Evolutionary conservation across 192 early-diverging fungal species (phyloP).

Genomic region (Entrophospora sp.): DNA sequence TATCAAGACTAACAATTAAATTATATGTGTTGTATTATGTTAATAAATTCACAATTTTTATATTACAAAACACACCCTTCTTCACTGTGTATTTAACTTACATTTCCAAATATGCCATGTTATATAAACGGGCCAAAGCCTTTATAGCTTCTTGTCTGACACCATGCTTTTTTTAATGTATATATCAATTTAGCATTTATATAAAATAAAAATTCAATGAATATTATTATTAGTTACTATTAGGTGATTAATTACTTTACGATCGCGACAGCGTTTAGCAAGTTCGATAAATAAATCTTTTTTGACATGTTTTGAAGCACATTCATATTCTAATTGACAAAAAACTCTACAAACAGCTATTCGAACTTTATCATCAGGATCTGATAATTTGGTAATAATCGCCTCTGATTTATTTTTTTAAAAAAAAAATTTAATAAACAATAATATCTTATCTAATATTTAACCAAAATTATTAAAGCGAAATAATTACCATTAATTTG

Average conservation of each 20-base stretch:
- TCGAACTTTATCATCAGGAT: slow-evolving; percentile 91
- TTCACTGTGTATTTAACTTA: slow-evolving; percentile 31
- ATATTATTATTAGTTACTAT: no score
- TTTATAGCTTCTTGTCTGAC: slow-evolving; percentile 68
- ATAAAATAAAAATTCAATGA: no score
- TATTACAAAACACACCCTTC: neutral
- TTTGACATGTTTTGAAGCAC: slow-evolving; percentile 43
- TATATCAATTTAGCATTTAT: neutral
- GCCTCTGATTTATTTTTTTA: slow-evolving; percentile 38
- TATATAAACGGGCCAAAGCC: slow-evolving; percentile 60
- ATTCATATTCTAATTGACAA: slow-evolving; percentile 53
- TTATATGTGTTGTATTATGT: neutral
- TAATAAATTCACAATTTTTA: neutral
- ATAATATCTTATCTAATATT: neutral
- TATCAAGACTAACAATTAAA: slow-evolving; percentile 20
- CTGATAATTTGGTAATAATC: slow-evolving; percentile 59
- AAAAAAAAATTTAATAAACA: neutral
- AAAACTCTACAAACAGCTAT: slow-evolving; percentile 58
- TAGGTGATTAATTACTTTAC: slow-evolving; percentile 57
- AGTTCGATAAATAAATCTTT: slow-evolving; percentile 48
- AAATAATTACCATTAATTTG: slow-evolving; percentile 63
- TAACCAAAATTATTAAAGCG: neutral
- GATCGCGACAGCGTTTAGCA: slow-evolving; percentile 77
- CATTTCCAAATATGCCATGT: slow-evolving; percentile 61
- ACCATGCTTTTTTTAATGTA: slow-evolving; percentile 23